Percentiles rank a stretch among this genome's conserved stretches.
phyloP scores from a whole-genome alignment of 768 basidiomycete species.

The Sarcodon aspratus region DNA sequence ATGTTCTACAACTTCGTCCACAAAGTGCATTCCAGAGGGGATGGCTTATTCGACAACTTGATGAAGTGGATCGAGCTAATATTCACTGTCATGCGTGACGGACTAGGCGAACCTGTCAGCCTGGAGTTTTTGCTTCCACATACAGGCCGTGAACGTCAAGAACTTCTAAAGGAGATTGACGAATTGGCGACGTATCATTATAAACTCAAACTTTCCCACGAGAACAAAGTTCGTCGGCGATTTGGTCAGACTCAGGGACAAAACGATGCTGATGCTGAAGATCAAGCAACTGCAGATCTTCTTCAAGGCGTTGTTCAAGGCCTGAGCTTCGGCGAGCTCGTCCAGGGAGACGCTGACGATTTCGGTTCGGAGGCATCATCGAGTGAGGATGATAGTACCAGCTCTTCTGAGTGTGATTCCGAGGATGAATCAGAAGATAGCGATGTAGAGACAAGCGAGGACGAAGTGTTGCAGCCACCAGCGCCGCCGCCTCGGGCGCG shows the following conservation, averaged over 20 bases:
- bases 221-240: conserved; percentile 80
- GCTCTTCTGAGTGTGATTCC: conserved; percentile 31
- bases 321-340: conserved; percentile 71
- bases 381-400: conserved; percentile 26
- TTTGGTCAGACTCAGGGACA: conserved; percentile 50
- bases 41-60: conserved; percentile 83
- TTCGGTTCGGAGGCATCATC: conserved; percentile 55
- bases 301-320: conserved; percentile 76
- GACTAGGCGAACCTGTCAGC: conserved; percentile 60
- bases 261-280: conserved; percentile 56
- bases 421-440: conserved; percentile 22
- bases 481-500: neutral
- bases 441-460: conserved; percentile 26
- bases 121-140: conserved; percentile 89
- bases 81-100: conserved; percentile 82
- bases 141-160: conserved; percentile 60
- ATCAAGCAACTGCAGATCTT: conserved; percentile 73
- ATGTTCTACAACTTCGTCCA: conserved; percentile 95
- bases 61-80: conserved; percentile 98
- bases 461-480: conserved; percentile 12
- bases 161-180: conserved; percentile 80
- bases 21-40: conserved; percentile 96
- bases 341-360: conserved; percentile 70
- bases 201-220: conserved; percentile 85
- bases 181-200: conserved; percentile 88